A percentile compares a stretch with the other conserved stretches of the same genome.
These are phyloP conservation scores for Starmerella bacillaris DNA, from an alignment of 805 yeast species.

Conservation along the genomic window DNA sequence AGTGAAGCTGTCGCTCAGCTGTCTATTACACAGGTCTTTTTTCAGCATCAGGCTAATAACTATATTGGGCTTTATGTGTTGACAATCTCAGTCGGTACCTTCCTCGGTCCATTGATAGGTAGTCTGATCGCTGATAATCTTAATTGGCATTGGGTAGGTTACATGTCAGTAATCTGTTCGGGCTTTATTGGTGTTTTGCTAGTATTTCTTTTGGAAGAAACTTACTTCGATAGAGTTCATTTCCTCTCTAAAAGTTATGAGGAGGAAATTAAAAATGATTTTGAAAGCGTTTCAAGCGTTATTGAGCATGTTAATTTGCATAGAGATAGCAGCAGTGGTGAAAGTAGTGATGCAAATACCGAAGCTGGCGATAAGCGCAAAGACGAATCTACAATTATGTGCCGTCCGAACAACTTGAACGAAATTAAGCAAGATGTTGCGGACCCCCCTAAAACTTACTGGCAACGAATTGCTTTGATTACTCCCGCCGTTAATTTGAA, in stretches of 20 bases:
- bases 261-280: not conserved
- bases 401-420: conserved; percentile 12
- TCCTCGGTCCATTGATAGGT: conserved; percentile 61
- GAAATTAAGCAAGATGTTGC: conserved; percentile 13
- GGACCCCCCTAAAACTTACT: conserved; percentile 25
- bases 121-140: conserved; percentile 46
- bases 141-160: conserved; percentile 68
- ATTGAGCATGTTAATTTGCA: not conserved
- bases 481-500: conserved; percentile 33
- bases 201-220: conserved; percentile 51
- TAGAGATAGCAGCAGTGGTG: conserved; percentile 1
- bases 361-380: not conserved
- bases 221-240: conserved; percentile 29
- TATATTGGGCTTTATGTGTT: conserved; percentile 56
- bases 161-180: conserved; percentile 44
- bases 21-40: conserved; percentile 52
- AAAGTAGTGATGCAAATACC: not conserved
- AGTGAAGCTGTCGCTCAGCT: conserved; percentile 58
- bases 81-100: conserved; percentile 61
- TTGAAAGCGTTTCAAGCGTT: not conserved
- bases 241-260: conserved; percentile 1
- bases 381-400: not conserved
- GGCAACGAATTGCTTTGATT: conserved; percentile 28
- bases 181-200: conserved; percentile 39
- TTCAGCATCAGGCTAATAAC: conserved; percentile 58